Percentiles rank a stretch among this genome's conserved stretches.
phyloP scores from a whole-genome alignment of 1,284 basidiomycete genomes.

The Acaromyces ingoldii region DNA sequence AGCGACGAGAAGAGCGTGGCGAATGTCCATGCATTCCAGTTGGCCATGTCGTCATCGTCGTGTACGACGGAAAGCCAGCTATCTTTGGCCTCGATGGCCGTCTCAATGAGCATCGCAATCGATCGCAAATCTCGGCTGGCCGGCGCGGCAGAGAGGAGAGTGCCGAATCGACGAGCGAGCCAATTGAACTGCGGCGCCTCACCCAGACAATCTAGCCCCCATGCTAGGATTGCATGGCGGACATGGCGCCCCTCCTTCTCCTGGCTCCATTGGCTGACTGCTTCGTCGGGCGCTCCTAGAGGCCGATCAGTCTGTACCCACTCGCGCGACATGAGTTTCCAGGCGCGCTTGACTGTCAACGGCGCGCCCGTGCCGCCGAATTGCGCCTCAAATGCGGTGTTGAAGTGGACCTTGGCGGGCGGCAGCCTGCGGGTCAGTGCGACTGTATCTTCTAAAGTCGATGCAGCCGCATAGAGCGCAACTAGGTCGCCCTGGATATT shows the following conservation, averaged over 20 bases:
- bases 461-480: too few relatives aligned
- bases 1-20: slow-evolving; percentile 1
- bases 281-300: background rate
- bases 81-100: background rate
- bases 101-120: background rate
- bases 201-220: background rate
- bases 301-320: background rate
- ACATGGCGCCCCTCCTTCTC: background rate
- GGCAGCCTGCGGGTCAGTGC: too few relatives aligned
- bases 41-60: background rate
- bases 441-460: too few relatives aligned
- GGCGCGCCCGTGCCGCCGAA: background rate
- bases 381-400: background rate
- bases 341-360: background rate
- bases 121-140: too few relatives aligned
- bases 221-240: slow-evolving; percentile 2
- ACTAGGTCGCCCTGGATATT: too few relatives aligned
- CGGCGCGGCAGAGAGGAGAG: background rate
- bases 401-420: background rate
- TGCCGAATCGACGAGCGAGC: background rate
- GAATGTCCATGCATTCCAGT: background rate
- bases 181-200: background rate
- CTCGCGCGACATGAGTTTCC: background rate
- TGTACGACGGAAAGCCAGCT: background rate
- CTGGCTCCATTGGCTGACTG: too few relatives aligned